Base-by-base conservation (phyloP, 352 stramenopile species). In the Aphanomyces invadans region DNA sequence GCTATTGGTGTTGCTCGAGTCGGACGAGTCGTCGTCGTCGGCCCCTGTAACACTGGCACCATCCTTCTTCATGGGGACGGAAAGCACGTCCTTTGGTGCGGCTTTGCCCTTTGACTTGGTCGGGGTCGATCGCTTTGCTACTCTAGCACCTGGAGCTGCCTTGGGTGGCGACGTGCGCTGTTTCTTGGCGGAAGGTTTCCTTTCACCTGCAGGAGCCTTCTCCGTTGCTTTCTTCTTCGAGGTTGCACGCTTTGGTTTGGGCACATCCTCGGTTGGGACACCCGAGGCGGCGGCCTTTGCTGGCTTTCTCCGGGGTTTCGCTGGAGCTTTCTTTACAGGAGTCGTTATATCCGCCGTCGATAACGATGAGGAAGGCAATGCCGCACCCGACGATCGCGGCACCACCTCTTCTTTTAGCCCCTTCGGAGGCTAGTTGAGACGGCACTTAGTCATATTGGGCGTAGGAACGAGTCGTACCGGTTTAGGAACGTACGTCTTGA, bases 41-140 rank as follows among this genome's bases (percentile, higher is more conserved):
- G 71, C 56, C 1, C 69, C 68, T n/a, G 73, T 57, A 12, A 72
- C 67, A n/a, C n/a, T n/a, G n/a, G n/a, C n/a, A n/a, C n/a, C n/a
- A 19, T 78, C 65, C 39, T 72, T 72, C 60, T 56, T 66, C 15
- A 32, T 55, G 25, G 32, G 32, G n/a, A 33, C 19, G 0, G 15
- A 60, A 17, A n/a, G 59, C 32, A n/a, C n/a, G n/a, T 59, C 62
- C 56, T 60, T 69, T 57, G 63, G 32, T 12, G 44, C 23, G 45
- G 1, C 5, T 17, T 17, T 21, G 38, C n/a, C 31, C 11, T 21
- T 69, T 65, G 19, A 25, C 49, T 57, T 54, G 46, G 46, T 29
- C 9, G 46, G 12, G 11, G 17, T 57, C 9, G 49, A 10, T 28
- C 12, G 17, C 49, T 57, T 57, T 28, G 49, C 4, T 9, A 9